Evolutionary conservation across 495 filamentous ascomycete genomes (phyloP).

Genomic region (Penicillium simplicissimum): DNA sequence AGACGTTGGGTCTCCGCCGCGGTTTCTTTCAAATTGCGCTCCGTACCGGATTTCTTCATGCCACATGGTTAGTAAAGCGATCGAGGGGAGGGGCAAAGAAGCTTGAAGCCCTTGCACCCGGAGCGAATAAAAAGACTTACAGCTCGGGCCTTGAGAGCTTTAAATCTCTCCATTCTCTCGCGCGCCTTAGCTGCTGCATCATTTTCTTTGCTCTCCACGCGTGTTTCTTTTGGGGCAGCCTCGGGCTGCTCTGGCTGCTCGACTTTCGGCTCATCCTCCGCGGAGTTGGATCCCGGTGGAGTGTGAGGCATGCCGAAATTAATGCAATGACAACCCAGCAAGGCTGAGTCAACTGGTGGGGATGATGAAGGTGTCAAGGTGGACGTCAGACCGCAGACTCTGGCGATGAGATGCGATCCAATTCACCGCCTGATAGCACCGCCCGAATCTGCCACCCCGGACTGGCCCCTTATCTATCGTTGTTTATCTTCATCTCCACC

Average conservation of each 20-base stretch:
- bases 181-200: slow-evolving; percentile 35
- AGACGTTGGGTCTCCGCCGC: slow-evolving; percentile 79
- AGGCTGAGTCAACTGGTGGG: neutral
- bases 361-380: neutral
- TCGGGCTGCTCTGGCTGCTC: slow-evolving; percentile 16
- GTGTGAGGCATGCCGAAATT: slow-evolving; percentile 19
- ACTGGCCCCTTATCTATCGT: slow-evolving; percentile 21
- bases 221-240: slow-evolving; percentile 6
- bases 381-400: slow-evolving; percentile 18
- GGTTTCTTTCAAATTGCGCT: slow-evolving; percentile 81
- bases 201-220: slow-evolving; percentile 27
- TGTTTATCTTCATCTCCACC: slow-evolving; percentile 32
- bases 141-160: slow-evolving; percentile 79
- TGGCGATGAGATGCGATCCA: slow-evolving; percentile 16
- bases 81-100: neutral
- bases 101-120: neutral
- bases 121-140: slow-evolving; percentile 33
- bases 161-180: slow-evolving; percentile 58
- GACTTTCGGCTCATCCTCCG: slow-evolving; percentile 13
- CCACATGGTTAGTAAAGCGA: slow-evolving; percentile 20
- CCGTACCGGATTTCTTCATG: slow-evolving; percentile 64
- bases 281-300: slow-evolving; percentile 14
- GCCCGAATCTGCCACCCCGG: slow-evolving; percentile 25
- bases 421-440: slow-evolving; percentile 22
- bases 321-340: neutral